Evolutionary conservation across 495 filamentous ascomycete species (phyloP), one percentile per base, ranked within the genome.

Genomic region (Apiosordaria backusii): DNA sequence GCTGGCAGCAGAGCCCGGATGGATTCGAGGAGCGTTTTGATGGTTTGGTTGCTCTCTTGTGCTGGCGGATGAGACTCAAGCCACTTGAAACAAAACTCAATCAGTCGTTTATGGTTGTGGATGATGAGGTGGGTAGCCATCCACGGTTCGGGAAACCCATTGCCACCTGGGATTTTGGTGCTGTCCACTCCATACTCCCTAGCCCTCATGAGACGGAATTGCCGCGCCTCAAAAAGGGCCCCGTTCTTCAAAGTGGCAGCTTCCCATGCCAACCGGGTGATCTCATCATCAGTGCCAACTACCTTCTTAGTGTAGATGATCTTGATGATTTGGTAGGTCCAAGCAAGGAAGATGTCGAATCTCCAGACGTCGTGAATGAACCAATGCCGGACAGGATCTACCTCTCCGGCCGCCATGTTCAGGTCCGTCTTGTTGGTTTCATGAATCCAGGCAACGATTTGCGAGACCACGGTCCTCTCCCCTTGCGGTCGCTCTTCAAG

Each of bases 231-330:
- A 66, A 89, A 84, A 26, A 97, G 79, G 0, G 89, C 85, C 4
- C 84, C 83, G 45, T 91, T 80, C 68, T 90, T 87, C n/a, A 97
- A 77, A 57, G 95, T 90, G 70, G 90, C 86, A 0, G 91, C 93
- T 75, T 97, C 90, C 65, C 83, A 83, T n/a, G 91, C 80, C 52
- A 86, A 70, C 13, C 81, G 70, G 54, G 83, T 82, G 54, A 86
- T 74, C 57, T 76, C 76, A 23, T 72, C 70, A 58, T 83, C 75
- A 45, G 35, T 13, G 64, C 85, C 82, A 40, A 77, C 77, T 53
- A 76, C 71, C n/a, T 80, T 81, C 40, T 84, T 80, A 21, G 85
- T 81, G 67, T 88, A 90, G 45, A 87, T 78, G 22, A 86, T 81
- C 69, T 89, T 88, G 70, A 96, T 85, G 19, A 88, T 83, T 67